Conservation (phyloP, 257 asterid species). For the Primulina tabacum region DNA sequence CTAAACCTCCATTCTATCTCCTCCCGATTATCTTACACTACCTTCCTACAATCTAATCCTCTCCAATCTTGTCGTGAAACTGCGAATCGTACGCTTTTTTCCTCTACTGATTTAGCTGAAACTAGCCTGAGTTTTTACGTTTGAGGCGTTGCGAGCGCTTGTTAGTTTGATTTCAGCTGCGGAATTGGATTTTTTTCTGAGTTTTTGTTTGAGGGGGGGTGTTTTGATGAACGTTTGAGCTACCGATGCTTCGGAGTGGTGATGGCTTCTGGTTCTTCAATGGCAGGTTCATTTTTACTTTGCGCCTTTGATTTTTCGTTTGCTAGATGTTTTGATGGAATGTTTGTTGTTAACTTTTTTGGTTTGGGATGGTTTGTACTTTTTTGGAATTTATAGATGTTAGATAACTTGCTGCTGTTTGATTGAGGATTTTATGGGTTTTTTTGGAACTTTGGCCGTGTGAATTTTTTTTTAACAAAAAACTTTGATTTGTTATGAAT, state of each 20-base stretch:
- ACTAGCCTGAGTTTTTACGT: neutral
- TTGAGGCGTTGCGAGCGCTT: neutral
- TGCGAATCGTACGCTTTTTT: neutral
- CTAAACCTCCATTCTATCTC: neutral
- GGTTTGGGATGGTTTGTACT: neutral
- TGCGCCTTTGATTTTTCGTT: neutral
- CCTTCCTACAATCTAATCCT: slow-evolving; percentile 40
- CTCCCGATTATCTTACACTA: neutral
- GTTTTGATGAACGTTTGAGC: slow-evolving; percentile 34
- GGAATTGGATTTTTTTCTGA: slow-evolving; percentile 20
- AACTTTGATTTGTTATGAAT: slow-evolving; percentile 3
- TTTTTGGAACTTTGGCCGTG: too few species aligned
- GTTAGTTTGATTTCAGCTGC: slow-evolving; percentile 25
- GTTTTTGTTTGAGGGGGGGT: slow-evolving; percentile 26
- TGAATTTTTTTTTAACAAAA: too few species aligned
- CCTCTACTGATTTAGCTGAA: neutral
- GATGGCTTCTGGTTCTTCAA: slow-evolving; percentile 69
- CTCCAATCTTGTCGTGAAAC: slow-evolving; percentile 25
- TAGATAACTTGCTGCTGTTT: neutral
- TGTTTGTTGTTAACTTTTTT: slow-evolving; percentile 17
- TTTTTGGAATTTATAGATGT: neutral
- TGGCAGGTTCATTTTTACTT: slow-evolving; percentile 52
- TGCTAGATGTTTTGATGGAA: slow-evolving; percentile 16
- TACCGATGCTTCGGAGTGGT: slow-evolving; percentile 66
- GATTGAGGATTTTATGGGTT: neutral